Evolutionary conservation across 2,329 filamentous ascomycete genomes (phyloP).

Genomic region (Epichloe glyceriae): DNA sequence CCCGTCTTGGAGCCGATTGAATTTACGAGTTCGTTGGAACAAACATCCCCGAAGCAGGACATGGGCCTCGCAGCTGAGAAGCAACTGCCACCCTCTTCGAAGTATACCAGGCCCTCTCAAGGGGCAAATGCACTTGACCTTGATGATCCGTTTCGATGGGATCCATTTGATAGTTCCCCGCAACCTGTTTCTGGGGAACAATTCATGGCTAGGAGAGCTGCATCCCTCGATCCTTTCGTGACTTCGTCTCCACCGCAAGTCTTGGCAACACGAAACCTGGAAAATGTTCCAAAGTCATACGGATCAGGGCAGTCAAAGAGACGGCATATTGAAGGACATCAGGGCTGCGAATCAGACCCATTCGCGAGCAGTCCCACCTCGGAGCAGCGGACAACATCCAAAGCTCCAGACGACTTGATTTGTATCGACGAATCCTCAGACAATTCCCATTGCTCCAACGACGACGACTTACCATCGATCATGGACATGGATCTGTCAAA

Average conservation of each 20-base stretch:
- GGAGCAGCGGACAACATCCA: background rate
- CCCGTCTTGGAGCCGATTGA: conserved; percentile 19
- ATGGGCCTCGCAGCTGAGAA: background rate
- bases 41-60: background rate
- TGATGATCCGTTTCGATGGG: conserved; percentile 10
- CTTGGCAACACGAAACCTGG: background rate
- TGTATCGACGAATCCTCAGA: conserved; percentile 23
- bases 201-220: conserved; percentile 1
- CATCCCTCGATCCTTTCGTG: conserved; percentile 9
- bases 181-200: background rate
- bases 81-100: background rate
- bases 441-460: conserved; percentile 22
- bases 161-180: conserved; percentile 25
- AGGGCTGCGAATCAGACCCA: background rate
- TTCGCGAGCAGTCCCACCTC: background rate
- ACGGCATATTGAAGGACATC: too few species aligned
- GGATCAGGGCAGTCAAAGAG: background rate
- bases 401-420: conserved; percentile 15
- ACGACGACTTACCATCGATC: conserved; percentile 39
- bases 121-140: background rate
- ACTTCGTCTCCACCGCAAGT: conserved; percentile 5
- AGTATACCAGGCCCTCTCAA: background rate
- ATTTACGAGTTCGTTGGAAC: conserved; percentile 23
- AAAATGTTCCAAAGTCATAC: background rate
- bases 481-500: conserved; percentile 23